Conservation (phyloP, 2,329 filamentous ascomycete species). For the Aspergillus aculeatinus region DNA sequence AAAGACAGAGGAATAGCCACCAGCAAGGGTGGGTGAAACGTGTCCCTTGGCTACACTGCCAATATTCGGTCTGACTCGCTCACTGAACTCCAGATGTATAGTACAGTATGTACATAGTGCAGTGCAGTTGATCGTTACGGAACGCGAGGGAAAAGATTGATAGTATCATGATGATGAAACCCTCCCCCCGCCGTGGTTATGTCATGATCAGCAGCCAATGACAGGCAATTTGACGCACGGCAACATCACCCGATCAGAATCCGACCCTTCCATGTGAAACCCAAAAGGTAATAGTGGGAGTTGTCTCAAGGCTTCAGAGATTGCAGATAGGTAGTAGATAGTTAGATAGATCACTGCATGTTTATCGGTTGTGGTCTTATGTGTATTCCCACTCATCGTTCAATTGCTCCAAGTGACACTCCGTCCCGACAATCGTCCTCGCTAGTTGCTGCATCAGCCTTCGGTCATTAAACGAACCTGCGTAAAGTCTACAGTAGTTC, state of each 20-base stretch:
- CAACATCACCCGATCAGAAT: background rate
- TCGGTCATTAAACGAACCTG: background rate
- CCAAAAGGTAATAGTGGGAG: background rate
- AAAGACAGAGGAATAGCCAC: background rate
- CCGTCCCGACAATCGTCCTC: slow-evolving; percentile 6
- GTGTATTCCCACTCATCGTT: no score
- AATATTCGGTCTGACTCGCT: background rate
- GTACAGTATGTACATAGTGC: background rate
- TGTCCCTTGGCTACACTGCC: background rate
- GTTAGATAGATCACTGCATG: no score
- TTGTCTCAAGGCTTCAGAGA: no score
- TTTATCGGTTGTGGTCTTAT: background rate
- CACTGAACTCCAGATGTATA: background rate
- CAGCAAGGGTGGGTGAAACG: slow-evolving; percentile 1
- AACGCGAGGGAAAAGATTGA: background rate
- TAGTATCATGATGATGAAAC: slow-evolving; percentile 7
- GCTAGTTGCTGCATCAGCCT: slow-evolving; percentile 5
- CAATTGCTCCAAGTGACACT: background rate
- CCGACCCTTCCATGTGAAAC: background rate
- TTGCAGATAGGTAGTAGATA: no score
- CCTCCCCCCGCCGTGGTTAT: background rate
- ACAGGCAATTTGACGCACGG: background rate
- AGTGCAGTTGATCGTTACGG: background rate
- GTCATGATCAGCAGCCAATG: slow-evolving; percentile 8
- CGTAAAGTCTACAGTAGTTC: slow-evolving; percentile 9